phyloP scores from a whole-genome alignment of 352 stramenopile species.

The Phytopythium mirpurense region DNA sequence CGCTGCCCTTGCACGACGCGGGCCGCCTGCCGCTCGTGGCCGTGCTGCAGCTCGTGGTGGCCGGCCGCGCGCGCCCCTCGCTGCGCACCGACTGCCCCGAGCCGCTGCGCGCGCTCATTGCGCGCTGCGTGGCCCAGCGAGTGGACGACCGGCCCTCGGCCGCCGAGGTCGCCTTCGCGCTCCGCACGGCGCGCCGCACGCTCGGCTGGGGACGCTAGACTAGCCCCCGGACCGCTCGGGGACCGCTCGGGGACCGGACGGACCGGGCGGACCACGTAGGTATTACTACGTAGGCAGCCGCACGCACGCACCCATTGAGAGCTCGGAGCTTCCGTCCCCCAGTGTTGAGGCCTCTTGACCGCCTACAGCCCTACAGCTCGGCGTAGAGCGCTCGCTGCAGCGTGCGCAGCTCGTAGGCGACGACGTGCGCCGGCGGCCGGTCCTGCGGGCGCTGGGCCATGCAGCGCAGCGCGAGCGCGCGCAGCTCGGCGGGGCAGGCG shows the following conservation, averaged over 20 bases:
- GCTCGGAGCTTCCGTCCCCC: no score
- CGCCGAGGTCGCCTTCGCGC: conserved; percentile 25
- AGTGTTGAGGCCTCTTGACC: no score
- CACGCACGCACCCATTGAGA: background rate
- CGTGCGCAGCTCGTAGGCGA: conserved; percentile 35
- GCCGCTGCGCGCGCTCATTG: background rate
- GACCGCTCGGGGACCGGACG: no score
- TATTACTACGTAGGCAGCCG: no score
- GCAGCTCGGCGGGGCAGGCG: conserved; percentile 31
- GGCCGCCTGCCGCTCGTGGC: conserved; percentile 12
- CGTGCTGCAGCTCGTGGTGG: conserved; percentile 14
- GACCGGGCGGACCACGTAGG: no score
- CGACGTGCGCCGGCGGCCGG: conserved; percentile 32
- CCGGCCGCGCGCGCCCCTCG: conserved; percentile 10
- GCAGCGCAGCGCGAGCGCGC: conserved; percentile 24
- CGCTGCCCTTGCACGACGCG: conserved; percentile 12
- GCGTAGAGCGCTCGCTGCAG: conserved; percentile 27
- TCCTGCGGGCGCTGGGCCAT: conserved; percentile 22
- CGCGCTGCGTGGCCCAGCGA: conserved; percentile 17
- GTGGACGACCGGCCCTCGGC: conserved; percentile 18
- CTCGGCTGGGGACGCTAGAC: background rate
- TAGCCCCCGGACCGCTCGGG: no score
- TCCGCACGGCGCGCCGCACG: conserved; percentile 13
- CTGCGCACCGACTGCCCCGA: conserved; percentile 5
- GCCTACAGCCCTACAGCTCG: conserved; percentile 15